phyloP scores from a whole-genome alignment of 352 stramenopile species.

The Pythium graminicola region DNA sequence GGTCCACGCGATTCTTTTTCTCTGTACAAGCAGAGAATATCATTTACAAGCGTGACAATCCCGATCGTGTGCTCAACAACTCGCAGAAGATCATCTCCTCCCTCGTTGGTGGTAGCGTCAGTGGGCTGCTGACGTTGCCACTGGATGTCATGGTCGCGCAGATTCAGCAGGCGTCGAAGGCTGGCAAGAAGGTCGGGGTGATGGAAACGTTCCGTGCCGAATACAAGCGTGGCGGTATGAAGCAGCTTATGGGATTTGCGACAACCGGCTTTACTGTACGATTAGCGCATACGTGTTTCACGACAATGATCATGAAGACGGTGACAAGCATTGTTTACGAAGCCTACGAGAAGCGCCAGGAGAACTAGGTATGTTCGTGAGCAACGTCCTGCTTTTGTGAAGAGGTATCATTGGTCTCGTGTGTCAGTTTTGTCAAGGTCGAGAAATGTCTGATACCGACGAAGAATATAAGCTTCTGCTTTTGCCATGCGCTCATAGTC shows the following conservation, averaged over 20 bases:
- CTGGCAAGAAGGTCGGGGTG: slow-evolving; percentile 71
- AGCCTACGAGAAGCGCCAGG: slow-evolving; percentile 42
- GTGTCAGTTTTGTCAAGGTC: slow-evolving; percentile 12
- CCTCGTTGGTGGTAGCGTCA: slow-evolving; percentile 76
- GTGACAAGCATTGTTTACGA: slow-evolving; percentile 81
- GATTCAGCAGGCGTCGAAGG: slow-evolving; percentile 90
- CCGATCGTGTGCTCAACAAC: slow-evolving; percentile 51
- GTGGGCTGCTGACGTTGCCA: slow-evolving; percentile 79
- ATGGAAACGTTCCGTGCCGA: slow-evolving; percentile 68
- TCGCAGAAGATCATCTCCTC: slow-evolving; percentile 75
- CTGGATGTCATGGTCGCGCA: slow-evolving; percentile 92
- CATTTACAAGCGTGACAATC: slow-evolving; percentile 65
- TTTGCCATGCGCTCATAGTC: slow-evolving; percentile 76
- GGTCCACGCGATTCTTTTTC: slow-evolving; percentile 91
- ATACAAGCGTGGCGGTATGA: slow-evolving; percentile 68
- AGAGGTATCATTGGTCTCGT: too few relatives aligned
- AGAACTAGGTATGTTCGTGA: slow-evolving; percentile 6
- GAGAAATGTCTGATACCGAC: slow-evolving; percentile 45
- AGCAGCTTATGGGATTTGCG: slow-evolving; percentile 72
- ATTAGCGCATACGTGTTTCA: slow-evolving; percentile 75
- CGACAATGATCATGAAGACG: slow-evolving; percentile 90
- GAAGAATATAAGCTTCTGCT: slow-evolving; percentile 63
- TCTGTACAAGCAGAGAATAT: slow-evolving; percentile 77
- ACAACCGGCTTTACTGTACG: slow-evolving; percentile 76
- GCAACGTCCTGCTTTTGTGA: too few relatives aligned